A percentile compares a stretch with the other conserved stretches of the same genome.
These are phyloP conservation scores for Phytopythium aichiense DNA, from an alignment of 352 stramenopile genomes.

Conservation along the genomic window DNA sequence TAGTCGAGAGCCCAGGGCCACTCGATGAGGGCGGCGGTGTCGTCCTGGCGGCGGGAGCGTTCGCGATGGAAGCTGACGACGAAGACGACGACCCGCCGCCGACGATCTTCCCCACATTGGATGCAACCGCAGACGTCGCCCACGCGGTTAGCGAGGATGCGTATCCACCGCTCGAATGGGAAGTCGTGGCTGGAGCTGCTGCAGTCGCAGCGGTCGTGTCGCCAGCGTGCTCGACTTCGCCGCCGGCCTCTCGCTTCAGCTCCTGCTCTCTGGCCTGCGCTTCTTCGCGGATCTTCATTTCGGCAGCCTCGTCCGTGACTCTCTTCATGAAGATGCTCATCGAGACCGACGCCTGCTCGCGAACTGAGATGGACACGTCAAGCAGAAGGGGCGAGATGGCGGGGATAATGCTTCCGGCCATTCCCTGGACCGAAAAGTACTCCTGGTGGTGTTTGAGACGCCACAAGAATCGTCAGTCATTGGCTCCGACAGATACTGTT, in stretches of 20 bases:
- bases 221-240: conserved; percentile 14
- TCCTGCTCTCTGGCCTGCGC: conserved; percentile 56
- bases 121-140: conserved; percentile 60
- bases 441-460: conserved; percentile 23
- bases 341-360: conserved; percentile 66
- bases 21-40: conserved; percentile 26
- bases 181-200: conserved; percentile 14
- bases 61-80: conserved; percentile 11
- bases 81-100: conserved; percentile 26
- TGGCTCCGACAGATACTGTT: not conserved
- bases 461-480: not conserved
- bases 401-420: conserved; percentile 70
- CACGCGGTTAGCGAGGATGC: conserved; percentile 69
- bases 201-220: conserved; percentile 8
- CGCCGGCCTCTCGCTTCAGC: conserved; percentile 39
- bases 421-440: conserved; percentile 69
- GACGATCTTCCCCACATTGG: conserved; percentile 68
- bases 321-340: conserved; percentile 85
- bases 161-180: conserved; percentile 40
- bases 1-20: conserved; percentile 8
- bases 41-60: conserved; percentile 7
- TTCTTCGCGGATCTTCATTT: conserved; percentile 80
- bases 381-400: conserved; percentile 74
- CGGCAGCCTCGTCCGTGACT: conserved; percentile 61
- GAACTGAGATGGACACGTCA: conserved; percentile 75